Conservation (phyloP, 768 basidiomycete species). For the Albatrellus ellisii region DNA sequence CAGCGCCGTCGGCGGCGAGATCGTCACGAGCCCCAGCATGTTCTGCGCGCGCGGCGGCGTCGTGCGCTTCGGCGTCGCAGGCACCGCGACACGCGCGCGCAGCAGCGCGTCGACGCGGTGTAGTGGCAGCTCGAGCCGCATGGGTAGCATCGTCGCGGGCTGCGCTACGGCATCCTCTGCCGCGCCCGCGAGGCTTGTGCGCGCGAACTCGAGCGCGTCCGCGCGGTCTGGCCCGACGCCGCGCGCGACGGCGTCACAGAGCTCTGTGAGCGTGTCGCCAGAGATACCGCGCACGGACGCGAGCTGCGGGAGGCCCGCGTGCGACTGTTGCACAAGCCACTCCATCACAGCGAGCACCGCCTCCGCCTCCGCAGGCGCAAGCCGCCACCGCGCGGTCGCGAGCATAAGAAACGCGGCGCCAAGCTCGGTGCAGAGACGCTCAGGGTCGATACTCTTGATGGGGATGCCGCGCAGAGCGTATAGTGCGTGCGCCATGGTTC, state of each 20-base stretch:
- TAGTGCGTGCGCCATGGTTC: conserved; percentile 9
- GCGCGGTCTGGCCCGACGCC: conserved; percentile 16
- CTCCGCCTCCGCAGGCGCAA: conserved; percentile 20
- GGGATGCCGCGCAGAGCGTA: conserved; percentile 7
- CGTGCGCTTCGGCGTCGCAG: conserved; percentile 42
- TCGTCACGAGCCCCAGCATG: conserved; percentile 46
- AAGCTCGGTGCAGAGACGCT: conserved; percentile 20
- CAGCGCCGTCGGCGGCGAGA: conserved; percentile 59
- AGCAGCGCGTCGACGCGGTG: conserved; percentile 37
- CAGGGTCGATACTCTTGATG: conserved; percentile 10
- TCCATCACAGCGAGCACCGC: conserved; percentile 32
- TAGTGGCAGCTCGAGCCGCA: conserved; percentile 20
- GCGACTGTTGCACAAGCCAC: conserved; percentile 30
- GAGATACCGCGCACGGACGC: conserved; percentile 37
- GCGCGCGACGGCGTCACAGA: conserved; percentile 29
- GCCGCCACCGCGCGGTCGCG: conserved; percentile 8
- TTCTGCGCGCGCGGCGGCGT: conserved; percentile 26
- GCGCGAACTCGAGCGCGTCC: conserved; percentile 21
- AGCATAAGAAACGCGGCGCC: conserved; percentile 24
- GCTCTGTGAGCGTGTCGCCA: conserved; percentile 28
- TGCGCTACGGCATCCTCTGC: conserved; percentile 10
- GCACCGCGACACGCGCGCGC: conserved; percentile 24
- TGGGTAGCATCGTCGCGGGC: not conserved
- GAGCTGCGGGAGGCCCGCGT: conserved; percentile 30
- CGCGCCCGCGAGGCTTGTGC: conserved; percentile 19